Percentiles rank a stretch among this genome's conserved stretches.
phyloP scores from a whole-genome alignment of 306 rosid genomes.

The Benincasa hispida region DNA sequence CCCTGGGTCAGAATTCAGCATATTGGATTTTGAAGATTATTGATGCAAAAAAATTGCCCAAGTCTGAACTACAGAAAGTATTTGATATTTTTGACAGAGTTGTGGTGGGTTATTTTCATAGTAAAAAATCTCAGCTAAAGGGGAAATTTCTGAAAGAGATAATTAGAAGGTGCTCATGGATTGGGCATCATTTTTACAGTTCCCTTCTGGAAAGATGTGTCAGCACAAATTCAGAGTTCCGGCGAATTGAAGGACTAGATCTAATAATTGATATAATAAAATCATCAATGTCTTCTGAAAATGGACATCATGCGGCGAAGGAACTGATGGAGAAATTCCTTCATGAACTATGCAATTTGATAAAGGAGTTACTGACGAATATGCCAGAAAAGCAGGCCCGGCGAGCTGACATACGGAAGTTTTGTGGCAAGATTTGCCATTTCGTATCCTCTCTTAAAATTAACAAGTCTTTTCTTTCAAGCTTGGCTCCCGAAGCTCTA shows the following conservation, averaged over 20 bases:
- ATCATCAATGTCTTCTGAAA: slow-evolving; percentile 26
- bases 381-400: slow-evolving; percentile 61
- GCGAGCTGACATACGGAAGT: slow-evolving; percentile 47
- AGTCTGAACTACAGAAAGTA: slow-evolving; percentile 40
- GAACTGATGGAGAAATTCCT: slow-evolving; percentile 37
- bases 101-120: slow-evolving; percentile 43
- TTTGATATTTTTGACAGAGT: slow-evolving; percentile 41
- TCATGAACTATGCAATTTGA: slow-evolving; percentile 30
- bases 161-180: slow-evolving; percentile 62
- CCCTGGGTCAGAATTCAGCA: slow-evolving; percentile 67
- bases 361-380: slow-evolving; percentile 51
- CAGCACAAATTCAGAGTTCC: slow-evolving; percentile 54
- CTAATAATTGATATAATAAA: slow-evolving; percentile 50
- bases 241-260: slow-evolving; percentile 73
- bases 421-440: slow-evolving; percentile 42
- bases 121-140: slow-evolving; percentile 71
- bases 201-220: slow-evolving; percentile 59
- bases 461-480: slow-evolving; percentile 29
- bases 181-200: slow-evolving; percentile 54
- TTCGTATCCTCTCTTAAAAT: slow-evolving; percentile 34
- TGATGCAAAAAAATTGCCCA: slow-evolving; percentile 46
- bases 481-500: slow-evolving; percentile 37
- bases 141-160: slow-evolving; percentile 67
- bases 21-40: slow-evolving; percentile 77
- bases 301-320: slow-evolving; percentile 21